Conservation (phyloP, 23 red algal genomes). For the Cyanidioschyzon merolae region DNA sequence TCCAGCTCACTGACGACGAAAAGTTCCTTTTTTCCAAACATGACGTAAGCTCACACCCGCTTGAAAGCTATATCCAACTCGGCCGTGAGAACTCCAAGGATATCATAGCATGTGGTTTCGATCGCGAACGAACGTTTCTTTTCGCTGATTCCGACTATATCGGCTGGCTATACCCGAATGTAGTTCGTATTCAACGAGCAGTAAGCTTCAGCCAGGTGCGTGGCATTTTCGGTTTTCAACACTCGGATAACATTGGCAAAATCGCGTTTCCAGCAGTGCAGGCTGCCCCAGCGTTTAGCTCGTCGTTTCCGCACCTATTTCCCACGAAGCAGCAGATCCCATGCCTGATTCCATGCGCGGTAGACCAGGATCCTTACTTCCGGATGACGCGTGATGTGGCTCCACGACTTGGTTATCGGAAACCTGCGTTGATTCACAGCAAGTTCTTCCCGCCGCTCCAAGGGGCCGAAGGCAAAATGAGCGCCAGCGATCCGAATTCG, state of each 20-base stretch:
- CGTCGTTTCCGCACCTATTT: conserved; percentile 74
- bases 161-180: conserved; percentile 57
- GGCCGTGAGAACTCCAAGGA: conserved; percentile 85
- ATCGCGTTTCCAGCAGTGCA: conserved; percentile 89
- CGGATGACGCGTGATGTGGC: conserved; percentile 85
- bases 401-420: conserved; percentile 39
- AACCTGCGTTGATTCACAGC: conserved; percentile 89
- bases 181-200: conserved; percentile 66
- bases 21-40: conserved; percentile 97
- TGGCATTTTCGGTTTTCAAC: conserved; percentile 90
- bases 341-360: conserved; percentile 92
- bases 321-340: conserved; percentile 37
- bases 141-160: conserved; percentile 83
- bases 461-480: conserved; percentile 94
- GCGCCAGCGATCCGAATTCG: conserved; percentile 42
- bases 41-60: conserved; percentile 18
- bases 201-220: conserved; percentile 84
- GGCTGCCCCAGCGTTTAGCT: conserved; percentile 76
- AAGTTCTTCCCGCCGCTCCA: conserved; percentile 99
- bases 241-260: conserved; percentile 97
- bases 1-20: conserved; percentile 96
- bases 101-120: conserved; percentile 89
- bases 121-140: conserved; percentile 75
- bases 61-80: conserved; percentile 56
- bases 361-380: conserved; percentile 98